A percentile compares a stretch with the other conserved stretches of the same genome.
These are phyloP conservation scores for Trichothecium roseum DNA, from an alignment of 2,329 filamentous ascomycete genomes.

Conservation along the genomic window DNA sequence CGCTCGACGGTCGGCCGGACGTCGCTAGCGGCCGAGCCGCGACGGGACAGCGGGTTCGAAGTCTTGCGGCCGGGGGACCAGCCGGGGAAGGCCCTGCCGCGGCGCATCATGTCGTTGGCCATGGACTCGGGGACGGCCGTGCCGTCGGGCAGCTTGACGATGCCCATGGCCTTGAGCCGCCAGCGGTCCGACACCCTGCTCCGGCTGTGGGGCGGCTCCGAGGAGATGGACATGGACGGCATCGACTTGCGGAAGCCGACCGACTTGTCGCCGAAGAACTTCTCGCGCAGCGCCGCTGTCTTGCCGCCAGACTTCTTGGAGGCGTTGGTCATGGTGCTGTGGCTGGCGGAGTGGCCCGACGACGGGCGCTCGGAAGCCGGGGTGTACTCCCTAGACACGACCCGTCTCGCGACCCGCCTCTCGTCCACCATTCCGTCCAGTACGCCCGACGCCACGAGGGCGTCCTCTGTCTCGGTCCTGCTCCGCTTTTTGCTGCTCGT, in stretches of 20 bases:
- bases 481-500: slow-evolving; percentile 18
- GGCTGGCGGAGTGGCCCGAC: neutral
- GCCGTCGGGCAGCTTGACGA: slow-evolving; percentile 43
- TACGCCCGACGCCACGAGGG: slow-evolving; percentile 30
- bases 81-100: slow-evolving; percentile 27
- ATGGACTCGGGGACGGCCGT: slow-evolving; percentile 41
- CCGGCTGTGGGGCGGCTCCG: slow-evolving; percentile 14
- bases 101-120: slow-evolving; percentile 31
- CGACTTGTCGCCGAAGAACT: slow-evolving; percentile 16
- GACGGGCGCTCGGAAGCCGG: neutral
- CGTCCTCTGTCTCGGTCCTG: slow-evolving; percentile 21
- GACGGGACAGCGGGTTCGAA: slow-evolving; percentile 2
- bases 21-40: too few species aligned
- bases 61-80: slow-evolving; percentile 12
- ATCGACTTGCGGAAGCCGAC: slow-evolving; percentile 27
- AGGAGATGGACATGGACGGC: slow-evolving; percentile 19
- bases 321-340: neutral
- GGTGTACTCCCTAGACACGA: slow-evolving; percentile 18
- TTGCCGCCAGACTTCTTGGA: slow-evolving; percentile 12
- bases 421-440: slow-evolving; percentile 29
- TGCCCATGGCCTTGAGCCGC: slow-evolving; percentile 37
- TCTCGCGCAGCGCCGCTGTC: slow-evolving; percentile 24
- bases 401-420: slow-evolving; percentile 20
- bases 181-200: slow-evolving; percentile 33
- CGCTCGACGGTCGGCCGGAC: slow-evolving; percentile 1